Evolutionary conservation across 345 rosid genomes (phyloP), one percentile per base, ranked within the genome.

Genomic region (Cardiospermum halicacabum): DNA sequence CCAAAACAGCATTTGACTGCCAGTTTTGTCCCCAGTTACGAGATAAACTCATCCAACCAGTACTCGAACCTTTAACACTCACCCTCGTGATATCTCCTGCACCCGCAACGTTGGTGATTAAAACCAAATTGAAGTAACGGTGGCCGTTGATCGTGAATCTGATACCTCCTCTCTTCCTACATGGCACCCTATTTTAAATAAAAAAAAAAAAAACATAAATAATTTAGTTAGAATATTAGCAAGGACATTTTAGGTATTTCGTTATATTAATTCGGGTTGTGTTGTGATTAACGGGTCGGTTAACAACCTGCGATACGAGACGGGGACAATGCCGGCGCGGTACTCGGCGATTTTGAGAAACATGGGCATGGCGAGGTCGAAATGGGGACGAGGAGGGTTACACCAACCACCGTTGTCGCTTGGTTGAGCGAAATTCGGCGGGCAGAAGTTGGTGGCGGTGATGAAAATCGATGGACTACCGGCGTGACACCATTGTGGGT

Each of bases 371-470:
- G 91, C 82, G 19, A 85, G 91, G 68, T 85, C 91, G 70, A 85
- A 85, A 48, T 85, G 91, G 2, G 85, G 67, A 19, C 92, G 87
- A 39, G 96, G 96, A 18, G 96, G 96, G 64, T 89, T 89, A 70
- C 96, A 89, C 92, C 96, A 89, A 3, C 96, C 96, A 9, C 96
- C 96, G 72, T 89, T 74, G 76, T 89, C 92, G 47, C 60, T 81
- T 1, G 91, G 74, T 9, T 34, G 74, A 60, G 84, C 91, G 50
- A 36, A 85, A 37, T 85, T 85, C 0, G 91, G 91, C 1, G 91
- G 91, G 76, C 88, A 85, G 49, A 85, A 85, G 42, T 85, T 85
- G 55, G 91, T 85, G 16, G 91, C 91, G 0, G 91, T 85, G 53
- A 85, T 37, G n/a, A 82, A 25, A 57, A 85, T 85, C 2, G 91